Evolutionary conservation across 1,139 yeast genomes (phyloP).

Genomic region (Oligophagozyma castellii): DNA sequence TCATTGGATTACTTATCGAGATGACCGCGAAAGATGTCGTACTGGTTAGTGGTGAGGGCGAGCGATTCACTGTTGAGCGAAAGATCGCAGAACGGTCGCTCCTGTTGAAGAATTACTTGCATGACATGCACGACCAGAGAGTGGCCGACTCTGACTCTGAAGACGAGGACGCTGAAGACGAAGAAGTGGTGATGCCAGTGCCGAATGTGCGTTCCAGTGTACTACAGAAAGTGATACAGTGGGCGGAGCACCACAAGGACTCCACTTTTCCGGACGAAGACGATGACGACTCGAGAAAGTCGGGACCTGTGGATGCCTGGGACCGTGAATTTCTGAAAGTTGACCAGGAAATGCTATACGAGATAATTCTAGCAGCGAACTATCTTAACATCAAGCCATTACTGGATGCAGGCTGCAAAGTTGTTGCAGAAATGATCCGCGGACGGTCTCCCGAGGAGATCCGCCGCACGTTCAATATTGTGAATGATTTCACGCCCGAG

Average conservation of each 20-base stretch:
- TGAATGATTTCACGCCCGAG: conserved; percentile 92
- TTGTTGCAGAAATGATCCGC: conserved; percentile 96
- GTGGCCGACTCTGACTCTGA: conserved; percentile 21
- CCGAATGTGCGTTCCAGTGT: conserved; percentile 85
- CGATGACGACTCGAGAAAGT: conserved; percentile 68
- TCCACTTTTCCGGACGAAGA: conserved; percentile 67
- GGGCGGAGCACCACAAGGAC: conserved; percentile 95
- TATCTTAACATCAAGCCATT: conserved; percentile 87
- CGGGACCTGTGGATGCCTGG: conserved; percentile 89
- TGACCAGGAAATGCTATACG: conserved; percentile 97
- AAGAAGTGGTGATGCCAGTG: conserved; percentile 73
- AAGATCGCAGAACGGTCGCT: conserved; percentile 85
- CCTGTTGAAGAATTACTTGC: conserved; percentile 80
- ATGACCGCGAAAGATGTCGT: no score
- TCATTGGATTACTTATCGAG: no score
- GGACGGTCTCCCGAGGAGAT: conserved; percentile 95
- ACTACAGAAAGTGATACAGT: conserved; percentile 80
- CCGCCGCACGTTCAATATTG: conserved; percentile 89
- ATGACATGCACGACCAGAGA: conserved; percentile 56
- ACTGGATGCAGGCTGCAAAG: conserved; percentile 90
- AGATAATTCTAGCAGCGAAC: conserved; percentile 90
- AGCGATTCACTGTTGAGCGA: conserved; percentile 58
- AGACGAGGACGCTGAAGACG: conserved; percentile 39
- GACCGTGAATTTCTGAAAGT: conserved; percentile 91
- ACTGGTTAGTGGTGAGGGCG: conserved; percentile 61